A percentile compares a stretch with the other conserved stretches of the same genome.
Conservation (phyloP, 805 yeast genomes). For the Scheffersomyces coipomensis region DNA sequence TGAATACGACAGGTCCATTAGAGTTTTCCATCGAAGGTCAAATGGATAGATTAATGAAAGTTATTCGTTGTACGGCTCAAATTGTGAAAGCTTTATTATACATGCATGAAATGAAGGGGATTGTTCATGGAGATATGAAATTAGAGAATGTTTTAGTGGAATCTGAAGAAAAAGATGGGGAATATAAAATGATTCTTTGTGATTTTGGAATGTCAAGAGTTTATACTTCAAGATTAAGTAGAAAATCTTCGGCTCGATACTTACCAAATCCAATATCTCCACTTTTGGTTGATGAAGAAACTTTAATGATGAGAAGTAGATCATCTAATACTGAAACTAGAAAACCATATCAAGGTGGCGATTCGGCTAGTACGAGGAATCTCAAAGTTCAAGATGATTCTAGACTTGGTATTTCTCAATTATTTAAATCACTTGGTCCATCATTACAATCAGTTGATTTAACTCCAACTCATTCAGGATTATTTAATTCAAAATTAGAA, state of each 20-base stretch:
- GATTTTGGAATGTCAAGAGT: constrained; percentile 83
- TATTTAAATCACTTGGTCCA: constrained; percentile 28
- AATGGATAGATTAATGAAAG: constrained; percentile 32
- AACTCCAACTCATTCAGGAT: constrained; percentile 17
- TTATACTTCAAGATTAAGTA: constrained; percentile 25
- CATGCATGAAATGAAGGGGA: constrained; percentile 51
- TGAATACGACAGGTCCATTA: constrained; percentile 24
- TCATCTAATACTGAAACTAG: constrained; percentile 32
- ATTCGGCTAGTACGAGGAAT: constrained; percentile 17
- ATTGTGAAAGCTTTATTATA: constrained; percentile 59
- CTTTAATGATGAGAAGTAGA: constrained; percentile 27
- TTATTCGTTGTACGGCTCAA: constrained; percentile 43
- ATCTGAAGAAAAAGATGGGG: constrained; percentile 17
- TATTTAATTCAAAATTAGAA: constrained; percentile 1
- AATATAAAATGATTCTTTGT: constrained; percentile 55
- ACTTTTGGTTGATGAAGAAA: constrained; percentile 9
- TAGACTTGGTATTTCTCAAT: constrained; percentile 28
- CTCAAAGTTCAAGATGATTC: constrained; percentile 26
- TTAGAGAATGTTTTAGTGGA: constrained; percentile 76
- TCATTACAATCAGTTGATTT: constrained; percentile 29
- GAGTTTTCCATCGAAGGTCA: constrained; percentile 24
- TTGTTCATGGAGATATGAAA: constrained; percentile 83
- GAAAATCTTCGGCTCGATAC: constrained; percentile 14
- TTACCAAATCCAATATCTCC: neutral
- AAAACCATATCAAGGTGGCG: constrained; percentile 35